Evolutionary conservation across 1,139 yeast species (phyloP), one percentile per base, ranked within the genome.

Genomic region (Hyphopichia burtonii): DNA sequence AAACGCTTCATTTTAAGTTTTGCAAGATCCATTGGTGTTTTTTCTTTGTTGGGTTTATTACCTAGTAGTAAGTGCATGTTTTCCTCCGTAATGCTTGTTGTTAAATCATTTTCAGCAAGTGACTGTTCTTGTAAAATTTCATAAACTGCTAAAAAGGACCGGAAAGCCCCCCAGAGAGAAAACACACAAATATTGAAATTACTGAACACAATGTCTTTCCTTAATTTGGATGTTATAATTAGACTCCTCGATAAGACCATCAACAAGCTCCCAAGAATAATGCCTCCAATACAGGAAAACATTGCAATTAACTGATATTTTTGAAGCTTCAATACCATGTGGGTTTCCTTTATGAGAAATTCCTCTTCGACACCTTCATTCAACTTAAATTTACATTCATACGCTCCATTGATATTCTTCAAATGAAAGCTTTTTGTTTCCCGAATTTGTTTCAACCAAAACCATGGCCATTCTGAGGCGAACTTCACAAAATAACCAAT

Each of bases 401-500:
- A 25, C 4, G n/a, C n/a, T 12, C n/a, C 11, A 31, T 18, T 31
- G 3, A 31, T 12, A 9, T 16, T 17, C 5, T 6, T 11, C 3
- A 31, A 5, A 18, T 31, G 34, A 16, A 17, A 47, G 1, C 37
- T 37, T 40, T 59, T 63, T 7, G 60, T 45, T 5, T 47, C 49
- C 36, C 52, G 51, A 15, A 68, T 49, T 32, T 57, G 59, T n/a
- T 51, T 44, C 14, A 59, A 44, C 73, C 72, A 66, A 12, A 49
- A 49, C 65, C 68, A 66, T 1, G 73, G 72, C 72, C 71, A 66
- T 37, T 66, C 71, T 22, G 59, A 53, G 2, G 61, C 49, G 33
- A 56, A 54, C 40, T 56, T 58, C 12, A 66, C 61, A 3, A 59
- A 51, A 58, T 63, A 58, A 11, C 66, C 56, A 2, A 65, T 57